phyloP scores from a whole-genome alignment of 306 rosid genomes.

The Cajanus cajan region DNA sequence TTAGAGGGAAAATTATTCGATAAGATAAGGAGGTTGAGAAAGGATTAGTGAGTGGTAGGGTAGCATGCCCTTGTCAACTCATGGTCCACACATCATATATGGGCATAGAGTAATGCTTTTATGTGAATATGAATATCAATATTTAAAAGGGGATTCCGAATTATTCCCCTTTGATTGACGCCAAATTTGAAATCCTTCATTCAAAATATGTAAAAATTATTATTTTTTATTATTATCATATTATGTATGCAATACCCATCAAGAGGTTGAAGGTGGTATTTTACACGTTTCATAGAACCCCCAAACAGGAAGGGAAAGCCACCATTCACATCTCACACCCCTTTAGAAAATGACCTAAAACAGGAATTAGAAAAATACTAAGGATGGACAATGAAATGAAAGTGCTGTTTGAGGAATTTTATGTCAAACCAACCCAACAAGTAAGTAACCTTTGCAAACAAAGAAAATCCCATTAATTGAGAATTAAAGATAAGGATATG shows the following conservation, averaged over 20 bases:
- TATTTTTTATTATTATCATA: not conserved
- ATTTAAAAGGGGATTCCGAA: constrained; percentile 21
- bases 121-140: not conserved
- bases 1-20: constrained; percentile 73
- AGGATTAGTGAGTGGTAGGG: constrained; percentile 76
- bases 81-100: constrained; percentile 34
- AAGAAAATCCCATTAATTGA: constrained; percentile 51
- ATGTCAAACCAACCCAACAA: constrained; percentile 45
- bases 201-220: not conserved
- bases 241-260: not conserved
- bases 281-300: constrained; percentile 36
- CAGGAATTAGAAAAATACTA: constrained; percentile 20
- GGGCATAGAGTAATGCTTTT: constrained; percentile 1
- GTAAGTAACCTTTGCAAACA: constrained; percentile 41
- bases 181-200: not conserved
- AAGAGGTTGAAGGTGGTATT: constrained; percentile 35
- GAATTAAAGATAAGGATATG: constrained; percentile 53
- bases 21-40: constrained; percentile 62
- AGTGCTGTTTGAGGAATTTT: constrained; percentile 42
- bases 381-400: constrained; percentile 33
- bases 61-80: constrained; percentile 85
- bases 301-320: constrained; percentile 16
- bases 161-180: constrained; percentile 19
- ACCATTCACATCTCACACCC: not conserved
- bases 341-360: constrained; percentile 52